Base-by-base conservation (phyloP, 441 rosid species). In the Gossypium davidsonii region DNA sequence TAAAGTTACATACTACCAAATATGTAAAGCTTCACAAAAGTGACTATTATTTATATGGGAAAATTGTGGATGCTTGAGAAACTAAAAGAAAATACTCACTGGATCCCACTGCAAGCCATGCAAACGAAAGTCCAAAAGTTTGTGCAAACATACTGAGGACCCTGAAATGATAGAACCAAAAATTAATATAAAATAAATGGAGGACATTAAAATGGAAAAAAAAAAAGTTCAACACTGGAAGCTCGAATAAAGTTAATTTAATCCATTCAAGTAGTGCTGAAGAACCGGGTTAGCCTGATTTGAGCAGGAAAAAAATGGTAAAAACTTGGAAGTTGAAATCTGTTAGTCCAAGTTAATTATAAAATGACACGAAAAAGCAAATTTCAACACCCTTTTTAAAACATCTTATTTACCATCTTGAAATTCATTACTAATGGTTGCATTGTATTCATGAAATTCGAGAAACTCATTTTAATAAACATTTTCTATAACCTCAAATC, bases 111-210 rank as follows among this genome's bases (percentile, higher is more conserved):
- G 87, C 98, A 92, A 81, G 91, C 80, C 86, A 84, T 82, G 73
- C 99, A 94, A 73, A 94, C 82, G 65, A 94, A 94, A 12, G 97
- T 91, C 97, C 97, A 94, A 80, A 94, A 94, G 72, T 88, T 94
- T 7, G 94, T 92, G 72, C 98, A 94, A 76, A 92, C 96, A 80
- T 89, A 92, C 83, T 92, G 99, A 60, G 99, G 99, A 77, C 94
- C 97, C 98, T 94, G 98, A 89, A 52, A 28, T 21, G 20, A 28
- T 51, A 15, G 5, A 17, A 51, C 26, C 48, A 85, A 46, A 75
- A 62, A 20, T 70, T 73, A 79, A 72, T 34, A 34, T 26, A 18
- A 66, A 60, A 67, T 21, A 59, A 4, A 48, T 39, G 14, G 44
- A 20, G 28, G 51, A n/a, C 18, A 49, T 64, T 52, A 14, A 18